phyloP scores from a whole-genome alignment of 192 early-diverging fungal genomes.

The Dissophora globulifera region DNA sequence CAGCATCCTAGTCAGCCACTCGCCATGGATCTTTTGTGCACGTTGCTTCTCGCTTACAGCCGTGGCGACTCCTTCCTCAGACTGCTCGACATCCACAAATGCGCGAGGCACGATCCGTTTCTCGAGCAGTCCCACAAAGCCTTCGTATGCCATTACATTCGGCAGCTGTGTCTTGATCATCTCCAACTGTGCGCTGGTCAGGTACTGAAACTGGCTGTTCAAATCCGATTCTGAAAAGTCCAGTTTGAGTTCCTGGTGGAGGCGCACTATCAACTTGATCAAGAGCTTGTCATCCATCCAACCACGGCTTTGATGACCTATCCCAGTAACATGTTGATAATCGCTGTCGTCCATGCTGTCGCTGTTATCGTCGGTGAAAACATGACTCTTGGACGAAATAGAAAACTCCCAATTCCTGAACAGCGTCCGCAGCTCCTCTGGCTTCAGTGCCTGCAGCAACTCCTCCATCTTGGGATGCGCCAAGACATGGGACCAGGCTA shows the following conservation, averaged over 20 bases:
- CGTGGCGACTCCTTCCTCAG: too few relatives aligned
- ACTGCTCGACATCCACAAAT: too few relatives aligned
- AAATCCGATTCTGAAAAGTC: conserved; percentile 15
- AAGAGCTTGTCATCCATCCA: too few relatives aligned
- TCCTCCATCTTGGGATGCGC: conserved; percentile 13
- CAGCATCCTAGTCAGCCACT: conserved; percentile 34
- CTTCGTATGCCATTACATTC: conserved; percentile 22
- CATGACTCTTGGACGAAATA: background rate
- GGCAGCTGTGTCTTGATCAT: conserved; percentile 4
- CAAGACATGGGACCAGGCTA: conserved; percentile 27
- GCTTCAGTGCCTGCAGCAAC: background rate
- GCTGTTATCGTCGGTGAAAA: conserved; percentile 2
- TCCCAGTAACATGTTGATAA: too few relatives aligned
- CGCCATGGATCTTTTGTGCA: too few relatives aligned
- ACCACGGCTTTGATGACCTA: too few relatives aligned
- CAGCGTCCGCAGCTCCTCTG: background rate
- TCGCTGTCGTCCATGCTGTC: too few relatives aligned
- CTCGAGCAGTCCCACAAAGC: conserved; percentile 39
- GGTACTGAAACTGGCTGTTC: too few relatives aligned
- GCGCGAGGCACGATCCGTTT: conserved; percentile 14
- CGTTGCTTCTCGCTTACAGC: too few relatives aligned
- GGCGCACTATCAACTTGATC: too few relatives aligned
- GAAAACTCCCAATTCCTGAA: conserved; percentile 12
- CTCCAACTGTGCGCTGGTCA: conserved; percentile 30
- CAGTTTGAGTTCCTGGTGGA: background rate